phyloP scores from a whole-genome alignment of 306 rosid genomes.

The Cucurbita ficifolia region DNA sequence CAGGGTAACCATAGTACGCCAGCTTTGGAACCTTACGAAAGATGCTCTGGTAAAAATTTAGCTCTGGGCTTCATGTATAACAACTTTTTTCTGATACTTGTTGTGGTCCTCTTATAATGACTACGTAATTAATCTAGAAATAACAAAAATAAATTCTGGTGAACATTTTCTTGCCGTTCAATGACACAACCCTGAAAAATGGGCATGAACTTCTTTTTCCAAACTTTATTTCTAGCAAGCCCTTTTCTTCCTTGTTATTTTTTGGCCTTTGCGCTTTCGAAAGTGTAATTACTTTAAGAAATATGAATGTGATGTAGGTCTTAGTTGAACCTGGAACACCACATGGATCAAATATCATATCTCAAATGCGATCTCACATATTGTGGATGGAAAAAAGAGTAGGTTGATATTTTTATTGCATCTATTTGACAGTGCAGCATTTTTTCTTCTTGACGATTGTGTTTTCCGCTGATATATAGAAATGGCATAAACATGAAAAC shows the following conservation, averaged over 20 bases:
- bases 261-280: neutral
- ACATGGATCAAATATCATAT: constrained; percentile 71
- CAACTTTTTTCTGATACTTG: neutral
- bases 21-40: constrained; percentile 78
- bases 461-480: constrained; percentile 20
- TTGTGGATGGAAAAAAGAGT: constrained; percentile 91
- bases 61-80: constrained; percentile 2
- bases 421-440: neutral
- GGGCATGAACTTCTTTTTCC: neutral
- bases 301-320: constrained; percentile 36
- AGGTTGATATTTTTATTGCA: constrained; percentile 5
- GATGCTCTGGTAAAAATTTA: constrained; percentile 66
- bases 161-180: neutral
- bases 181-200: neutral
- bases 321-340: constrained; percentile 92
- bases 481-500: constrained; percentile 38
- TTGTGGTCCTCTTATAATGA: neutral
- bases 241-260: neutral
- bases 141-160: neutral
- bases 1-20: constrained; percentile 74
- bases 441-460: neutral
- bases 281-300: neutral
- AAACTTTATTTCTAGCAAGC: neutral
- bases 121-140: neutral
- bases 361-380: constrained; percentile 92